A percentile compares a stretch with the other conserved stretches of the same genome.
Conservation (phyloP, 2,329 filamentous ascomycete genomes). For the Trichoderma sp. region DNA sequence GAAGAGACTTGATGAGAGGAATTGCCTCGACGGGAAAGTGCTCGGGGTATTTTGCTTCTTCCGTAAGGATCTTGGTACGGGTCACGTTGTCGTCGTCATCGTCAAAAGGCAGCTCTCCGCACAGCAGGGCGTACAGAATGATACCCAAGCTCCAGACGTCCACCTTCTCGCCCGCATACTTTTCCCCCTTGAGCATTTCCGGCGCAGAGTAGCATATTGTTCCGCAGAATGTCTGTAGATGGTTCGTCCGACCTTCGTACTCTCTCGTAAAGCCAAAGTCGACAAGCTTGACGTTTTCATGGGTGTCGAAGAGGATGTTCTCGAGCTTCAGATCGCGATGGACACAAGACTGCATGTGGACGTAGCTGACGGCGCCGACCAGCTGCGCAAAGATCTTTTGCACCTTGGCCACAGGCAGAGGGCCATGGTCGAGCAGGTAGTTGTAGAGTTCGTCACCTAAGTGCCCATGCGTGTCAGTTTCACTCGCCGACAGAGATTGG, state of each 20-base stretch:
- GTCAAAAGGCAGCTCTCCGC: slow-evolving; percentile 89
- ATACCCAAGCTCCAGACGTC: slow-evolving; percentile 93
- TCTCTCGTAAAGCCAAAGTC: slow-evolving; percentile 98
- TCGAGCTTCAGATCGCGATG: slow-evolving; percentile 97
- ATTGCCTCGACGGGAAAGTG: slow-evolving; percentile 77
- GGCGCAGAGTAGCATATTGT: slow-evolving; percentile 97
- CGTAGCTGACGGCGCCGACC: slow-evolving; percentile 91
- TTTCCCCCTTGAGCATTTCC: slow-evolving; percentile 98
- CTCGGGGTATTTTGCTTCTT: slow-evolving; percentile 84
- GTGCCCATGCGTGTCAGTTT: not conserved
- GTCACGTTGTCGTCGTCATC: slow-evolving; percentile 91
- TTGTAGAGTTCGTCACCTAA: slow-evolving; percentile 95
- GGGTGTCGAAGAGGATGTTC: slow-evolving; percentile 85
- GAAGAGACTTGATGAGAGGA: slow-evolving; percentile 73
- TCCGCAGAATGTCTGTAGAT: slow-evolving; percentile 95
- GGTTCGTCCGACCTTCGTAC: slow-evolving; percentile 92
- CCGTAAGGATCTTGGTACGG: slow-evolving; percentile 78
- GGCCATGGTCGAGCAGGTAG: slow-evolving; percentile 84
- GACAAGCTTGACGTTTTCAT: slow-evolving; percentile 95
- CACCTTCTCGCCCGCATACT: slow-evolving; percentile 96
- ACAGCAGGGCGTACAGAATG: slow-evolving; percentile 79
- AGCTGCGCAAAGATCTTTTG: slow-evolving; percentile 96
- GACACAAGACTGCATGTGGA: slow-evolving; percentile 92
- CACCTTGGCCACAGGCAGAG: slow-evolving; percentile 80
- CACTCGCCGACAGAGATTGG: not conserved